Conservation (phyloP, 2,329 filamentous ascomycete species). For the Trematosphaeria pertusa region DNA sequence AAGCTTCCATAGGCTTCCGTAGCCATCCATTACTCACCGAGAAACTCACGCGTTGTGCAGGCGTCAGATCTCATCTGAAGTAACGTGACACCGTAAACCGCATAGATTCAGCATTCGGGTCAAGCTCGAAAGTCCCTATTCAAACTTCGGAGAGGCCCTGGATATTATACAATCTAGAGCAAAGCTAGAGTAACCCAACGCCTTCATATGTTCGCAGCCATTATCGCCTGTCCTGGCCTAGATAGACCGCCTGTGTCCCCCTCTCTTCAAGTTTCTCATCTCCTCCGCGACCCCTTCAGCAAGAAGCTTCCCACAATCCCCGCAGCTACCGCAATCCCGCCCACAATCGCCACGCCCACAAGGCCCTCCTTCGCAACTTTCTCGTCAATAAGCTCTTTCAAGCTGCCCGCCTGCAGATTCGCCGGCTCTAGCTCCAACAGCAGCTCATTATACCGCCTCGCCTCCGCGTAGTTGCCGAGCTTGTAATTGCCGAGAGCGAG, state of each 20-base stretch:
- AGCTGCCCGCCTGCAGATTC: constrained; percentile 88
- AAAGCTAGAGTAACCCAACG: constrained; percentile 27
- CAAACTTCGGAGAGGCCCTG: constrained; percentile 5
- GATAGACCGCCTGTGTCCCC: too few species aligned
- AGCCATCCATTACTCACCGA: background rate
- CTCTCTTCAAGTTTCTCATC: too few species aligned
- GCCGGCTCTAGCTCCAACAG: constrained; percentile 88
- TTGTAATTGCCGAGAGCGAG: constrained; percentile 97
- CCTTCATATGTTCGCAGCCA: too few species aligned
- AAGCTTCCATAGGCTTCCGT: constrained; percentile 37
- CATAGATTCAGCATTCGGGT: background rate
- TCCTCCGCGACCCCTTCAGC: constrained; percentile 75
- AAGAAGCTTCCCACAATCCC: constrained; percentile 91
- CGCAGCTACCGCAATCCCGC: constrained; percentile 88
- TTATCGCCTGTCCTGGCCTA: too few species aligned
- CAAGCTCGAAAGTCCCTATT: background rate
- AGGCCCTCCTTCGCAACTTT: constrained; percentile 94
- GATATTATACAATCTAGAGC: constrained; percentile 26
- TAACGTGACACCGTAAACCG: background rate
- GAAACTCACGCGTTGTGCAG: too few species aligned
- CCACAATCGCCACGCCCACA: constrained; percentile 92
- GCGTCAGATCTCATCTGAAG: too few species aligned
- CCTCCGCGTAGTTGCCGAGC: constrained; percentile 95
- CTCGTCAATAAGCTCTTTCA: constrained; percentile 90
- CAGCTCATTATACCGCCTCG: constrained; percentile 91